Conservation (phyloP, 73 alveolate genomes). For the Symbiodinium natans region DNA sequence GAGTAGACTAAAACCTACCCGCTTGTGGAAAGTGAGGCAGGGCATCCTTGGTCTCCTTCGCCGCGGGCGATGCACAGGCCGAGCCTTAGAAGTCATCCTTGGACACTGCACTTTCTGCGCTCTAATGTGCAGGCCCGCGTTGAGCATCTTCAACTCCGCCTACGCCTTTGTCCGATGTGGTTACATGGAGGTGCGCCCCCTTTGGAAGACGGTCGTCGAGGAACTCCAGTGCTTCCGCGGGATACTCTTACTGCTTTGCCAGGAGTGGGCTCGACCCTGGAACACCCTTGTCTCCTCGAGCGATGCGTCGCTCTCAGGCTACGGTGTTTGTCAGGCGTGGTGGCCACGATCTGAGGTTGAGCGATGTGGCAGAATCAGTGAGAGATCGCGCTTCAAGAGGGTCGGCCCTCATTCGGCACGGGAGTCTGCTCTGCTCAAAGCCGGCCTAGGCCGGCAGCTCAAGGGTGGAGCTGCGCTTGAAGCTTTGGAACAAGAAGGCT, state of each 20-base stretch:
- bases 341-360: background rate
- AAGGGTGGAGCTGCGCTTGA: background rate
- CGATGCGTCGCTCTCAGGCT: background rate
- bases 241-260: background rate
- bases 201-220: background rate
- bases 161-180: background rate
- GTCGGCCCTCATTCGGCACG: background rate
- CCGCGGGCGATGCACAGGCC: background rate
- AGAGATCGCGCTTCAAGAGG: constrained; percentile 1
- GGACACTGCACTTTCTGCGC: constrained; percentile 27
- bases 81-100: background rate
- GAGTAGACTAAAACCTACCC: background rate
- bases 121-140: background rate
- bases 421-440: background rate
- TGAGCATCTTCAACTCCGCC: background rate
- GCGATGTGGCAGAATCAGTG: background rate
- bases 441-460: background rate
- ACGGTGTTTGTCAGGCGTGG: constrained; percentile 37
- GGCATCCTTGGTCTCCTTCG: background rate
- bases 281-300: background rate
- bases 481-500: background rate
- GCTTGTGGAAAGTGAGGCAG: constrained; percentile 4
- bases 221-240: background rate
- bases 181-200: background rate
- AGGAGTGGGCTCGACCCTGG: constrained; percentile 25